Percentiles rank a stretch among this genome's conserved stretches.
Conservation (phyloP, 176 grass and related monocot species). For the Lolium multiflorum region DNA sequence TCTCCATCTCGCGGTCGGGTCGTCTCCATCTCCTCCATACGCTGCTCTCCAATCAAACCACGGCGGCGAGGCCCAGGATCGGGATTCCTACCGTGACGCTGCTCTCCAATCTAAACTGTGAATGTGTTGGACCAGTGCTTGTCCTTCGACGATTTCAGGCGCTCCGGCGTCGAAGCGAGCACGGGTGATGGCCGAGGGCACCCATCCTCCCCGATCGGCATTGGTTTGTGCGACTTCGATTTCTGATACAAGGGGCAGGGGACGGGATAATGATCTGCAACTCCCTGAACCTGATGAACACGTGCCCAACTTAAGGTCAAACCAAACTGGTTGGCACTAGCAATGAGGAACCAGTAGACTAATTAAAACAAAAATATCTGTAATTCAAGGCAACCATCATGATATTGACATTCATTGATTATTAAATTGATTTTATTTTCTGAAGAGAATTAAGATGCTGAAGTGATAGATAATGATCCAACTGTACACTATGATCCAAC, state of each 20-base stretch:
- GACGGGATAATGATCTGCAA: not conserved
- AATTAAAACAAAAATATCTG: not conserved
- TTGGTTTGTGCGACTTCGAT: conserved; percentile 52
- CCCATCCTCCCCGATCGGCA: conserved; percentile 35
- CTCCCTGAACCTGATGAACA: not conserved
- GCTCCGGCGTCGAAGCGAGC: conserved; percentile 32
- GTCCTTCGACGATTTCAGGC: conserved; percentile 29
- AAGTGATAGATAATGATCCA: not conserved
- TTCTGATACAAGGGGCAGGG: conserved; percentile 30
- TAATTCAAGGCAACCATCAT: not conserved
- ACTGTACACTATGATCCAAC: not conserved
- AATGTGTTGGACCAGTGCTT: conserved; percentile 35
- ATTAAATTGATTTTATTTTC: not conserved
- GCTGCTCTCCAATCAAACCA: no score
- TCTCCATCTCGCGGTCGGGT: no score
- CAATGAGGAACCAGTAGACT: not conserved
- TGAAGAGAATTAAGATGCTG: not conserved
- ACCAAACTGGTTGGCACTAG: not conserved
- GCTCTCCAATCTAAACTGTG: not conserved
- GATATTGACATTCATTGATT: not conserved
- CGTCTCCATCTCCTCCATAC: no score
- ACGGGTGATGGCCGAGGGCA: conserved; percentile 34
- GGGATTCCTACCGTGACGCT: no score
- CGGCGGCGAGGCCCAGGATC: no score
- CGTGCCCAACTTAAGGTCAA: not conserved